phyloP scores from a whole-genome alignment of 495 filamentous ascomycete species.

The Platismatia glauca region DNA sequence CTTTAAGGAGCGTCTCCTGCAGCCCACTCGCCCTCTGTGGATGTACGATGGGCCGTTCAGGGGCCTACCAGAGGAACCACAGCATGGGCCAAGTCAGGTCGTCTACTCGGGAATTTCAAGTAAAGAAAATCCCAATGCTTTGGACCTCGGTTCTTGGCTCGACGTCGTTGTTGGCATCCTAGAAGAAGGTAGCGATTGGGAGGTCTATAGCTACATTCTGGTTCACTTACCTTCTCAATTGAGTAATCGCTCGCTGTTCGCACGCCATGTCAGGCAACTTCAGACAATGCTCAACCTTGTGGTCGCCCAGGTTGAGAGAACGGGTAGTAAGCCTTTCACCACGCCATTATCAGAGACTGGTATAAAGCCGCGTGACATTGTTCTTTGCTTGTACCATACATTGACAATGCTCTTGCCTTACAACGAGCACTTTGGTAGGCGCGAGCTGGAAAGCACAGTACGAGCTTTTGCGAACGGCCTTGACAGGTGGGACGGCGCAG shows the following conservation, averaged over 20 bases:
- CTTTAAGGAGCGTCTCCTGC: slow-evolving; percentile 26
- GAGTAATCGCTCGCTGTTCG: slow-evolving; percentile 80
- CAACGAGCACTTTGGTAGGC: slow-evolving; percentile 71
- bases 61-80: slow-evolving; percentile 46
- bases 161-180: slow-evolving; percentile 65
- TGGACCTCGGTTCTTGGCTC: slow-evolving; percentile 68
- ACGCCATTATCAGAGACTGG: slow-evolving; percentile 61
- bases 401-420: slow-evolving; percentile 82
- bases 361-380: slow-evolving; percentile 79
- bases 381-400: slow-evolving; percentile 75
- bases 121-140: slow-evolving; percentile 26
- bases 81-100: slow-evolving; percentile 37
- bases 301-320: slow-evolving; percentile 66
- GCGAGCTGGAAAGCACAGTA: slow-evolving; percentile 82
- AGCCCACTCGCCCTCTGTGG: slow-evolving; percentile 46
- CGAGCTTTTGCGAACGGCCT: slow-evolving; percentile 70
- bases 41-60: slow-evolving; percentile 39
- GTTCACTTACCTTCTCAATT: slow-evolving; percentile 82
- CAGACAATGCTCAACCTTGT: slow-evolving; percentile 65
- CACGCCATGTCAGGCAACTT: slow-evolving; percentile 58
- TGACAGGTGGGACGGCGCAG: slow-evolving; percentile 73
- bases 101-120: slow-evolving; percentile 30
- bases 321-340: slow-evolving; percentile 47
- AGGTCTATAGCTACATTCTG: slow-evolving; percentile 84
- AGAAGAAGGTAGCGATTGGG: slow-evolving; percentile 77